phyloP scores from a whole-genome alignment of 2,329 filamentous ascomycete genomes.

The Neopestalotiopsis sp. region DNA sequence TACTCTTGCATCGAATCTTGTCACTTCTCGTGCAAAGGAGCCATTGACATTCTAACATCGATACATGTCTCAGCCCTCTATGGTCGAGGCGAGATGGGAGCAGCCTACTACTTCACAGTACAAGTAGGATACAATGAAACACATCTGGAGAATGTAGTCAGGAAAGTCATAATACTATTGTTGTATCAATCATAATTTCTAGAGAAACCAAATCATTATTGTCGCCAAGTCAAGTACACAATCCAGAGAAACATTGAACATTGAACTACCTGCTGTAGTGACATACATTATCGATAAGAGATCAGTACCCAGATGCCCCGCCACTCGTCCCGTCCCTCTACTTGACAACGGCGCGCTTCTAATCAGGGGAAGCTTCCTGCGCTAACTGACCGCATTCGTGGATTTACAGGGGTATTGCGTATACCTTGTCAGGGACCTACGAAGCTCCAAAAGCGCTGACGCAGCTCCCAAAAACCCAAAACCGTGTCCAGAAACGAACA shows the following conservation, averaged over 20 bases:
- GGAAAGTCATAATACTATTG: too few relatives aligned
- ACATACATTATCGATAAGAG: not conserved
- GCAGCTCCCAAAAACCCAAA: slow-evolving; percentile 13
- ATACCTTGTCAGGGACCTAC: not conserved
- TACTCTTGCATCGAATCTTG: too few relatives aligned
- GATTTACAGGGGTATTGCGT: slow-evolving; percentile 5
- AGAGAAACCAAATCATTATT: too few relatives aligned
- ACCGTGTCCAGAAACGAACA: slow-evolving; percentile 19
- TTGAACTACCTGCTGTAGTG: not conserved
- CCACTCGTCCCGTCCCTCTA: not conserved
- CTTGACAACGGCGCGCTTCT: not conserved
- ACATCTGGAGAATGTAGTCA: too few relatives aligned
- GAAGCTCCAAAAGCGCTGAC: slow-evolving; percentile 4
- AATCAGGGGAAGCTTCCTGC: slow-evolving; percentile 1
- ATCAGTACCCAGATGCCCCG: not conserved
- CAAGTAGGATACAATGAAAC: too few relatives aligned
- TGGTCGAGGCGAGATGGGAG: too few relatives aligned
- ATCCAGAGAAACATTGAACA: not conserved
- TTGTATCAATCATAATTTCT: too few relatives aligned
- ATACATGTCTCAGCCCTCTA: too few relatives aligned
- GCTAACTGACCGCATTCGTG: not conserved
- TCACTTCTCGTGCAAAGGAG: too few relatives aligned
- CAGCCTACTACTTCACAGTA: too few relatives aligned
- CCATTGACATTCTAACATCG: too few relatives aligned
- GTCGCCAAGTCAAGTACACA: too few relatives aligned